Percentiles rank a stretch among this genome's conserved stretches.
phyloP scores from a whole-genome alignment of 2,329 filamentous ascomycete species.

The Cercospora zeae-maydis region DNA sequence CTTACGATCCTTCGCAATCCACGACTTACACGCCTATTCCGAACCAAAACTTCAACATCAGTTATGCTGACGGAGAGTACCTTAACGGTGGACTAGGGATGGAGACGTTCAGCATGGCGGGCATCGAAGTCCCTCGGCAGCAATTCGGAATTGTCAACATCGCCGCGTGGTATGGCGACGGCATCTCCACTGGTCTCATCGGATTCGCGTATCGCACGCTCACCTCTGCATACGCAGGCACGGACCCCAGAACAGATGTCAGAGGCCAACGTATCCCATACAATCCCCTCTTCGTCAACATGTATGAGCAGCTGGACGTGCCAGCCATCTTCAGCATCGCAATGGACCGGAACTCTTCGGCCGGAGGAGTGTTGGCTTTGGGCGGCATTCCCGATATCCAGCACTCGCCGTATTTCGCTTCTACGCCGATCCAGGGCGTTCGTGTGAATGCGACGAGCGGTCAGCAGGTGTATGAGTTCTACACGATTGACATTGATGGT shows the following conservation, averaged over 20 bases:
- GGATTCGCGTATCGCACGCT: conserved; percentile 52
- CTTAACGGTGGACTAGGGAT: conserved; percentile 42
- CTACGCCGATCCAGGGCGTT: conserved; percentile 36
- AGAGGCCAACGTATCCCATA: conserved; percentile 38
- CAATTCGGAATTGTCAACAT: conserved; percentile 46
- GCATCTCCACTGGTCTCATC: conserved; percentile 46
- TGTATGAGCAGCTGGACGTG: conserved; percentile 46
- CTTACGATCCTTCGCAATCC: conserved; percentile 30
- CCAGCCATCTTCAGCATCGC: conserved; percentile 50
- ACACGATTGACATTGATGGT: conserved; percentile 38
- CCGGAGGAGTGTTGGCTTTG: conserved; percentile 47
- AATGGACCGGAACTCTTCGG: conserved; percentile 36
- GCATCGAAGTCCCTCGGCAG: conserved; percentile 45
- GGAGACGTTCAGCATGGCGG: conserved; percentile 45
- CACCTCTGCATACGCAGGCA: conserved; percentile 42
- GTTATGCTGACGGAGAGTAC: conserved; percentile 44
- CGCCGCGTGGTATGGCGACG: conserved; percentile 36
- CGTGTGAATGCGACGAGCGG: conserved; percentile 29
- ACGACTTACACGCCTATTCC: conserved; percentile 40
- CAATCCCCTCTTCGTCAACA: conserved; percentile 50
- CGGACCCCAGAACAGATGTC: conserved; percentile 25
- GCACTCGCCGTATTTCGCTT: conserved; percentile 36
- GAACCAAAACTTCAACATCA: conserved; percentile 43
- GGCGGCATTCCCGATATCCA: conserved; percentile 49
- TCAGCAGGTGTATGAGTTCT: conserved; percentile 38